Evolutionary conservation across 2,329 filamentous ascomycete species (phyloP).

Genomic region (Sclerotinia subarctica): DNA sequence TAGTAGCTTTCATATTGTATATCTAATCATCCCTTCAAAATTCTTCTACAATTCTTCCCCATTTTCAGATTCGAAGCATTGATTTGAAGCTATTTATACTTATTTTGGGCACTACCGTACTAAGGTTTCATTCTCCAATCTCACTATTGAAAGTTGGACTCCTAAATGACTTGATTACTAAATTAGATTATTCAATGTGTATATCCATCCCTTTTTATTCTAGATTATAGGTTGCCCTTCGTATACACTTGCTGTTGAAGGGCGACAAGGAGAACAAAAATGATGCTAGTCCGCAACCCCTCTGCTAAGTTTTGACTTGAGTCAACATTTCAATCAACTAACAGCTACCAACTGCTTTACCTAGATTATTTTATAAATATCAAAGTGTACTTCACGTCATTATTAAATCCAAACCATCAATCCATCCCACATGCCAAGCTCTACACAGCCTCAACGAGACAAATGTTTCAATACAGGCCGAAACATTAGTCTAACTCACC

Average conservation of each 20-base stretch:
- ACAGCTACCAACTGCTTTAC: not conserved
- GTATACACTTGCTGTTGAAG: not conserved
- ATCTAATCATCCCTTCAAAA: not conserved
- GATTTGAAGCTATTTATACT: not conserved
- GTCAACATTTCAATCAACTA: not conserved
- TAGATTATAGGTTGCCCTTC: too few relatives aligned
- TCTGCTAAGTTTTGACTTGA: not conserved
- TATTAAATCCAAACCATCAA: not conserved
- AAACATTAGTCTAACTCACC: not conserved
- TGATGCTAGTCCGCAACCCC: not conserved
- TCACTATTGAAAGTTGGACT: too few relatives aligned
- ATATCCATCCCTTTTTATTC: too few relatives aligned
- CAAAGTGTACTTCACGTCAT: not conserved
- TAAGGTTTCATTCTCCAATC: not conserved
- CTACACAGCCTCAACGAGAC: not conserved
- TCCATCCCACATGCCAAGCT: not conserved
- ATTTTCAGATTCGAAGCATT: not conserved
- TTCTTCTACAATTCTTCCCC: not conserved
- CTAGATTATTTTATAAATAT: not conserved
- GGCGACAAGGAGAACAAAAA: not conserved
- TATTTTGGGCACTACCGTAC: not conserved
- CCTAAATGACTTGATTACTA: too few relatives aligned
- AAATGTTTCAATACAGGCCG: not conserved
- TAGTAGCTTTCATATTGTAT: not conserved
- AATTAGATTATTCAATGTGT: too few relatives aligned